Percentiles rank a stretch among this genome's conserved stretches.
phyloP scores from a whole-genome alignment of 2,329 filamentous ascomycete genomes.

The Amesomyces nigricolor region DNA sequence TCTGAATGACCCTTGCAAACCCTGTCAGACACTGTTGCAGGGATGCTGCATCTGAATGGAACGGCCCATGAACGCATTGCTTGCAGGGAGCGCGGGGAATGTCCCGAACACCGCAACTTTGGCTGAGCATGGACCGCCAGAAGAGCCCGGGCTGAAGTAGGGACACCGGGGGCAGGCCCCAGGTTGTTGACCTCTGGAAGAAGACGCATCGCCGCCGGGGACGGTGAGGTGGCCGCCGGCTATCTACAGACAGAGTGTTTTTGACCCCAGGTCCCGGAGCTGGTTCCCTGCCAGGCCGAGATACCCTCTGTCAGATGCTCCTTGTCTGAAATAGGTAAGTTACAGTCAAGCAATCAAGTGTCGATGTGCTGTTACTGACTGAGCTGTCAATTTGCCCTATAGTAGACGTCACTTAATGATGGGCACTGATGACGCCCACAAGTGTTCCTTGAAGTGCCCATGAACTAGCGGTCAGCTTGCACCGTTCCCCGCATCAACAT shows the following conservation, averaged over 20 bases:
- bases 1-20: constrained; percentile 10
- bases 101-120: constrained; percentile 17
- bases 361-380: constrained; percentile 18
- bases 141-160: no score
- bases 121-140: constrained; percentile 18
- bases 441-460: not conserved
- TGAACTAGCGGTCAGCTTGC: constrained; percentile 23
- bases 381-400: not conserved
- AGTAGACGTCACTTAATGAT: not conserved
- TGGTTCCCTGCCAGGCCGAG: constrained; percentile 24
- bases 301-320: constrained; percentile 28
- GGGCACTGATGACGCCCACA: no score
- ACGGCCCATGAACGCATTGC: constrained; percentile 10
- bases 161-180: no score
- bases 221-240: not conserved
- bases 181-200: no score
- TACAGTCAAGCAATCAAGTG: constrained; percentile 22
- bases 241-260: not conserved
- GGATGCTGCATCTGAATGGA: constrained; percentile 11
- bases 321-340: constrained; percentile 24
- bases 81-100: constrained; percentile 21
- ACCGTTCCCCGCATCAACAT: constrained; percentile 28
- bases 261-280: constrained; percentile 14
- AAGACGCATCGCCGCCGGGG: not conserved
- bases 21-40: constrained; percentile 19